Evolutionary conservation across 1,284 basidiomycete genomes (phyloP).

Genomic region (Trametes sp.): DNA sequence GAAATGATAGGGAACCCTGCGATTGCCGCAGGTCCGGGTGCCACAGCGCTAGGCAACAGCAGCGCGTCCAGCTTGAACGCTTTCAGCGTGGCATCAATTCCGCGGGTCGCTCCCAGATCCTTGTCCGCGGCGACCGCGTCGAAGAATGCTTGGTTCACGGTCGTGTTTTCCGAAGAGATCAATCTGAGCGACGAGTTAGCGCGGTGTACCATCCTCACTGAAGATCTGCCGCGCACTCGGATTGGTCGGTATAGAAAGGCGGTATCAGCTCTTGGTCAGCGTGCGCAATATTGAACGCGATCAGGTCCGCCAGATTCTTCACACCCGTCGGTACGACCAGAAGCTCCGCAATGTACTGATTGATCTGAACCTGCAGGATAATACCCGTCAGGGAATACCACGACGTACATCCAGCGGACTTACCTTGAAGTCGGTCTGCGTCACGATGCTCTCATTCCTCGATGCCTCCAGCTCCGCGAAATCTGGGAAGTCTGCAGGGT

Average conservation of each 20-base stretch:
- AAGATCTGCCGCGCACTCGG: conserved; percentile 39
- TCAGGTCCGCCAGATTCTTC: conserved; percentile 48
- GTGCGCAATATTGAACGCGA: conserved; percentile 52
- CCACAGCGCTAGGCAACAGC: conserved; percentile 60
- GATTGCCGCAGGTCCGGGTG: conserved; percentile 48
- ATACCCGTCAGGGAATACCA: neutral
- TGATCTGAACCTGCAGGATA: conserved; percentile 42
- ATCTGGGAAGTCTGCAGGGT: conserved; percentile 67
- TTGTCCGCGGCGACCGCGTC: conserved; percentile 56
- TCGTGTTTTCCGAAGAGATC: conserved; percentile 56
- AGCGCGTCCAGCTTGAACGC: conserved; percentile 62
- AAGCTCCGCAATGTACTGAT: conserved; percentile 44
- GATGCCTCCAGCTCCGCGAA: conserved; percentile 58
- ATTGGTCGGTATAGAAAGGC: conserved; percentile 51
- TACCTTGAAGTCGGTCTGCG: conserved; percentile 66
- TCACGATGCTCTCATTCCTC: conserved; percentile 61
- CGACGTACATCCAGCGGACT: neutral
- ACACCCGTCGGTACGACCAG: conserved; percentile 47
- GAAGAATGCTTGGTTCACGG: conserved; percentile 56
- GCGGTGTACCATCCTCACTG: too few species aligned
- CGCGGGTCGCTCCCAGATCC: conserved; percentile 59
- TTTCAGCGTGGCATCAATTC: conserved; percentile 65
- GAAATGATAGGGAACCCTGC: conserved; percentile 69
- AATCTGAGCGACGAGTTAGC: conserved; percentile 44
- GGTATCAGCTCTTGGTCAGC: conserved; percentile 49